phyloP scores from a whole-genome alignment of 371 early-diverging fungal species.

The Saksenaea oblongispora region DNA sequence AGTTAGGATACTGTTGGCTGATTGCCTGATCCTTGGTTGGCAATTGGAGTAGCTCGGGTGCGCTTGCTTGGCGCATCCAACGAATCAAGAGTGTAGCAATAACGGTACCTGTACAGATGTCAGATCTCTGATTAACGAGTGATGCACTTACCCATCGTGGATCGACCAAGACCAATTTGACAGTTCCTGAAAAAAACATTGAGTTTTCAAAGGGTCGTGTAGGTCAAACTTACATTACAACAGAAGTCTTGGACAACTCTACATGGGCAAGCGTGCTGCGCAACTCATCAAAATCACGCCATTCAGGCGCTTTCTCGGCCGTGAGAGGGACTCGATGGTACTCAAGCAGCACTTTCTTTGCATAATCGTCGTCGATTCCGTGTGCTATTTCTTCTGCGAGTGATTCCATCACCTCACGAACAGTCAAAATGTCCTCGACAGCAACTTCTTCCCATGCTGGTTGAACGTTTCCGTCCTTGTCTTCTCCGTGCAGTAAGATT shows the following conservation, averaged over 20 bases:
- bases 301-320: slow-evolving; percentile 62
- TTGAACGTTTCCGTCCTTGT: slow-evolving; percentile 44
- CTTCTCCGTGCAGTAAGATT: slow-evolving; percentile 70
- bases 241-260: slow-evolving; percentile 41
- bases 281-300: slow-evolving; percentile 62
- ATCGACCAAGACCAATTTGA: slow-evolving; percentile 70
- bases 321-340: slow-evolving; percentile 68
- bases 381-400: slow-evolving; percentile 28
- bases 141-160: slow-evolving; percentile 48
- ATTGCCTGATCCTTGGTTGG: neutral
- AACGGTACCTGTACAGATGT: slow-evolving; percentile 31
- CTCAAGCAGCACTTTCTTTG: slow-evolving; percentile 9
- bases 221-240: slow-evolving; percentile 52
- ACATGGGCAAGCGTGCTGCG: slow-evolving; percentile 36
- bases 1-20: slow-evolving; percentile 41
- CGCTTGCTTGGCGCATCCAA: slow-evolving; percentile 44
- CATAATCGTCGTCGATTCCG: neutral
- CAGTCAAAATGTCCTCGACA: slow-evolving; percentile 54
- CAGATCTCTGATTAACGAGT: neutral
- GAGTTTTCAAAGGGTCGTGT: neutral
- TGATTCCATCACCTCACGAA: slow-evolving; percentile 54
- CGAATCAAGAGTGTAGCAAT: slow-evolving; percentile 56
- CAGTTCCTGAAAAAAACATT: slow-evolving; percentile 52
- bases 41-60: neutral
- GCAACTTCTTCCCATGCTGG: slow-evolving; percentile 66